A percentile compares a stretch with the other conserved stretches of the same genome.
Conservation (phyloP, 116 monocot species). For the Papilionanthe hybrid region DNA sequence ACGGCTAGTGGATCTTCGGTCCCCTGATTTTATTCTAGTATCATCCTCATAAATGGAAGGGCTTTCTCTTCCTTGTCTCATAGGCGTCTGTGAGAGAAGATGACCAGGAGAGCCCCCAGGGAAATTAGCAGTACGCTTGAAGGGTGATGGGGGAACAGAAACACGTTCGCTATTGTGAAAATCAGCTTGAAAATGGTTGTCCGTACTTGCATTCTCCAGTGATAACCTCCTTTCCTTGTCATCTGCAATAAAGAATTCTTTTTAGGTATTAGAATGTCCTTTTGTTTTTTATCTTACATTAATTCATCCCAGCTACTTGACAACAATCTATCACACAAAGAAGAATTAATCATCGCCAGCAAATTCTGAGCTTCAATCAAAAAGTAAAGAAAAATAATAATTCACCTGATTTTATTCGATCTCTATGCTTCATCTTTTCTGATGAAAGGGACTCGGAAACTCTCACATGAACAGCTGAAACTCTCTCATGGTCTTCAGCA, state of each 20-base stretch:
- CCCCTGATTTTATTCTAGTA: constrained; percentile 29
- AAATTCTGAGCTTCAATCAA: constrained; percentile 29
- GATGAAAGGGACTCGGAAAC: constrained; percentile 24
- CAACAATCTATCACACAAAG: constrained; percentile 23
- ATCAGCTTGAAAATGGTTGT: constrained; percentile 21
- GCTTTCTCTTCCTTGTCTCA: constrained; percentile 30
- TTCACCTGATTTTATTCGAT: constrained; percentile 26
- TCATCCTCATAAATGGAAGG: constrained; percentile 52
- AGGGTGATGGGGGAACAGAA: constrained; percentile 23
- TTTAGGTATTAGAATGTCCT: constrained; percentile 27
- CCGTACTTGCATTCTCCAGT: constrained; percentile 15
- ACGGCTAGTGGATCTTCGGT: constrained; percentile 32
- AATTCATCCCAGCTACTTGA: constrained; percentile 20
- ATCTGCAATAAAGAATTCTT: constrained; percentile 12
- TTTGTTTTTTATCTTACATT: constrained; percentile 23
- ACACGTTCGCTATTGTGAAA: constrained; percentile 4
- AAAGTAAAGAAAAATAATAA: constrained; percentile 9
- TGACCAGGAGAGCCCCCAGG: constrained; percentile 27
- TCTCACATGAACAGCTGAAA: constrained; percentile 23
- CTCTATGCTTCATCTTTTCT: constrained; percentile 26
- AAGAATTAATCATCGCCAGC: constrained; percentile 29
- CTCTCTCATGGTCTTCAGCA: constrained; percentile 20
- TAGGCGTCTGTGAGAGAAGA: constrained; percentile 31
- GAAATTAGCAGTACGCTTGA: constrained; percentile 22
- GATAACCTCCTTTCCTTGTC: constrained; percentile 20